These are phyloP conservation scores for Xylaria scruposa DNA, from an alignment of 495 filamentous ascomycete genomes.

Conservation along the genomic window DNA sequence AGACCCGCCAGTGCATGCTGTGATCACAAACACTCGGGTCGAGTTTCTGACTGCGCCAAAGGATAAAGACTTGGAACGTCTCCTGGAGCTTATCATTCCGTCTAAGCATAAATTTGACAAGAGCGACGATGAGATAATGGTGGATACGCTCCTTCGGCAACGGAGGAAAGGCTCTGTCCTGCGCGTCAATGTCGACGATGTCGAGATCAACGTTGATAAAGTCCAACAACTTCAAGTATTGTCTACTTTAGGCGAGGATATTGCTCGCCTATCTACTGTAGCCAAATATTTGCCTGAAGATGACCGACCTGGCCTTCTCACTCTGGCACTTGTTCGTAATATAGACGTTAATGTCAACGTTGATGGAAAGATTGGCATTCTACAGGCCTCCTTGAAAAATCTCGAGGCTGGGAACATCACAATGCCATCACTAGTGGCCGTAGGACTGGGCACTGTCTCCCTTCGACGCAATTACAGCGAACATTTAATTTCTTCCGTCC, in stretches of 20 bases:
- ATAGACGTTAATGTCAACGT: slow-evolving; percentile 65
- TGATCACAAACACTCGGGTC: slow-evolving; percentile 68
- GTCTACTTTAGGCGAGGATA: slow-evolving; percentile 73
- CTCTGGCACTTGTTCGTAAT: slow-evolving; percentile 68
- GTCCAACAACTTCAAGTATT: slow-evolving; percentile 68
- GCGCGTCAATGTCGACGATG: slow-evolving; percentile 66
- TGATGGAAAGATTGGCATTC: slow-evolving; percentile 67
- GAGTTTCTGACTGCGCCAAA: slow-evolving; percentile 78
- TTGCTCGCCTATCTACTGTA: slow-evolving; percentile 82
- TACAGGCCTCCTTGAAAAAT: slow-evolving; percentile 63
- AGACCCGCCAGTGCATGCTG: slow-evolving; percentile 56
- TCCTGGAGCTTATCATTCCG: slow-evolving; percentile 87
- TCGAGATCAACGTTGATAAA: slow-evolving; percentile 64
- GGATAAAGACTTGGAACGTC: slow-evolving; percentile 77
- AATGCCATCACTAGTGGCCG: slow-evolving; percentile 78
- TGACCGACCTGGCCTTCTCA: slow-evolving; percentile 88
- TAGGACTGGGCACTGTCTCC: slow-evolving; percentile 66
- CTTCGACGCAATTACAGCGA: slow-evolving; percentile 71
- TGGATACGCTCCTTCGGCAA: slow-evolving; percentile 91
- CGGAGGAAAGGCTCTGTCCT: slow-evolving; percentile 87
- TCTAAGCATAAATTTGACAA: slow-evolving; percentile 91
- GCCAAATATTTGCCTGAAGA: slow-evolving; percentile 96
- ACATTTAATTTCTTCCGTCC: slow-evolving; percentile 62
- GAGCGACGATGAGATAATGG: slow-evolving; percentile 87
- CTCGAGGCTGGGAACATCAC: slow-evolving; percentile 83